Conservation (phyloP, 1,284 basidiomycete species). For the Cryptococcus floricola region DNA sequence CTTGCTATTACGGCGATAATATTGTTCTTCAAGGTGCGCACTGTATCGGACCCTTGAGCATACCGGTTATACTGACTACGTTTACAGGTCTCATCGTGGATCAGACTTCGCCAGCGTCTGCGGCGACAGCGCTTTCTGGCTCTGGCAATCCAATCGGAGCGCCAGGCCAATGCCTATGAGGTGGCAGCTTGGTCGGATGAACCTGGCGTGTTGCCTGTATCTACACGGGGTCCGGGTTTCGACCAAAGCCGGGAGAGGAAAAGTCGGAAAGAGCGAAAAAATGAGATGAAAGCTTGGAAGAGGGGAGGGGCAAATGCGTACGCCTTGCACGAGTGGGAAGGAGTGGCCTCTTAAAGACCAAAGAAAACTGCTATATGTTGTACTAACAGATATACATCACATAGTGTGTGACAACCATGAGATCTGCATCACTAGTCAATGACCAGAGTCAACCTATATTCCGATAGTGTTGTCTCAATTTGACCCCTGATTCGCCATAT, state of each 20-base stretch:
- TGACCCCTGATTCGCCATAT: not conserved
- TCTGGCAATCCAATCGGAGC: conserved; percentile 27
- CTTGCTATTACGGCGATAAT: conserved; percentile 32
- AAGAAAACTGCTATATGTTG: not conserved
- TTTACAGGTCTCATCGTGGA: conserved; percentile 37
- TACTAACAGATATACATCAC: not conserved
- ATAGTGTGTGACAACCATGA: not conserved
- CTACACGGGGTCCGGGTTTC: conserved; percentile 8
- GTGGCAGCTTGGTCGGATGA: conserved; percentile 45
- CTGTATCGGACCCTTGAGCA: not conserved
- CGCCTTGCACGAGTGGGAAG: conserved; percentile 46
- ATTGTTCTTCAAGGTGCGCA: conserved; percentile 36
- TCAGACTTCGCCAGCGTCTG: conserved; percentile 33
- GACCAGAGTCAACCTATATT: too few relatives aligned
- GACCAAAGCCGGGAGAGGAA: conserved; percentile 19
- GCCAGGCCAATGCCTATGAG: conserved; percentile 40
- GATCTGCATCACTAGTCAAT: too few relatives aligned
- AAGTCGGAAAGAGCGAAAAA: conserved; percentile 16
- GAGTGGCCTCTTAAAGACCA: conserved; percentile 21
- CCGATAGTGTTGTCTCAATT: too few relatives aligned
- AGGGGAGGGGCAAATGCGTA: conserved; percentile 43
- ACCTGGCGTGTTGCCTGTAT: conserved; percentile 28
- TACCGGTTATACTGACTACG: not conserved
- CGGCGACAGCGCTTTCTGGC: conserved; percentile 29
- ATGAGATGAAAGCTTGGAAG: conserved; percentile 25